Percentiles rank a stretch among this genome's conserved stretches.
Evolutionary conservation across 495 filamentous ascomycete genomes (phyloP).

Genomic region (Podospora pseudoanserina): DNA sequence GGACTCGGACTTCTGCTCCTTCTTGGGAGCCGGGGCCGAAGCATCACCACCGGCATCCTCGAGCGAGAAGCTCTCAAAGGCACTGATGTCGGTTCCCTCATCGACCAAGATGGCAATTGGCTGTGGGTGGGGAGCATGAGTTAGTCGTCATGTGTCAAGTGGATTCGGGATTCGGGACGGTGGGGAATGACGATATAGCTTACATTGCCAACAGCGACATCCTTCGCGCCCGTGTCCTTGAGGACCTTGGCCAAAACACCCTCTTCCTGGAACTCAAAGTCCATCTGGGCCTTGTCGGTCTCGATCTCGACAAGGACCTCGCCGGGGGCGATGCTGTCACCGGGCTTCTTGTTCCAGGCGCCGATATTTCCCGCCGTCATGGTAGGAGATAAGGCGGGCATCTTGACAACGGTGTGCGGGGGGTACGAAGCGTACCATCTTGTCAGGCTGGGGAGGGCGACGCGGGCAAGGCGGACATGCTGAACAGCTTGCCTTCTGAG

Average conservation of each 20-base stretch:
- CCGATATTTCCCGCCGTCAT: constrained; percentile 98
- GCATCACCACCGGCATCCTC: constrained; percentile 89
- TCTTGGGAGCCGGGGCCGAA: constrained; percentile 50
- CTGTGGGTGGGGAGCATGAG: constrained; percentile 43
- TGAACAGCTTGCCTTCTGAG: constrained; percentile 54
- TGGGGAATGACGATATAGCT: constrained; percentile 40
- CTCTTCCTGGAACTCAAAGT: constrained; percentile 99
- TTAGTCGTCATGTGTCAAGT: constrained; percentile 20
- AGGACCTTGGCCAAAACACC: constrained; percentile 93
- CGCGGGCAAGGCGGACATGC: constrained; percentile 39
- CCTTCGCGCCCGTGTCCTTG: constrained; percentile 91
- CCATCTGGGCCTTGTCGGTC: constrained; percentile 99
- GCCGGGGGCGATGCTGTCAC: constrained; percentile 81
- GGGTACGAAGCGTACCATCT: constrained; percentile 72
- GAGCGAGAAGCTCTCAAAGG: constrained; percentile 84
- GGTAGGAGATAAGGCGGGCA: constrained; percentile 97
- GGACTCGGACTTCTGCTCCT: constrained; percentile 53
- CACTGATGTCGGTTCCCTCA: constrained; percentile 76
- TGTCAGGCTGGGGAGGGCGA: constrained; percentile 45
- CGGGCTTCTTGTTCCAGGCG: constrained; percentile 94
- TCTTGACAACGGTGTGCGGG: constrained; percentile 89
- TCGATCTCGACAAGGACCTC: constrained; percentile 99
- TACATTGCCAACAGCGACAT: constrained; percentile 92
- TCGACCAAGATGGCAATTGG: constrained; percentile 95
- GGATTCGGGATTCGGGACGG: constrained; percentile 12